Evolutionary conservation across 1,139 yeast species (phyloP), one percentile per base, ranked within the genome.

Genomic region (Arxiozyma heterogenica): DNA sequence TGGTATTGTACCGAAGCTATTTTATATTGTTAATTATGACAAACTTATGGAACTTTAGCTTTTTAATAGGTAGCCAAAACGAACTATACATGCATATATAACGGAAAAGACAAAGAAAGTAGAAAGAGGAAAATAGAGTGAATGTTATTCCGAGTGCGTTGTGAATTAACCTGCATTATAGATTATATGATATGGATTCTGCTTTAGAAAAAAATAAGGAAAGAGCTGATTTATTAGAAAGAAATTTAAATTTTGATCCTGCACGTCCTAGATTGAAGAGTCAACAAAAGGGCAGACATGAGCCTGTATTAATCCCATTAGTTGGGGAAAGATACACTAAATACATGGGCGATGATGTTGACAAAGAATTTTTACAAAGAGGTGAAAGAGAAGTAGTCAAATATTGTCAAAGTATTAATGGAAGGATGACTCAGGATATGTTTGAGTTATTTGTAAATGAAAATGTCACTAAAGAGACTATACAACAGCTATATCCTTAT

Each of bases 351-450:
- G 51, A 56, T 6, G 52, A 54, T 21, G 48, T 65, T 22, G 57
- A 63, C 49, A 38, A 50, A 21, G 61, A 59, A 4, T 53, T 63
- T 42, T 49, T 65, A 41, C 58, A 59, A 45, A 52, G 59, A 38
- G 70, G 70, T 30, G 61, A 62, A 44, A 50, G 54, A 44, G 66
- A 64, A 49, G 47, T 65, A 23, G 38, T 57, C 1, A 60, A 58
- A 47, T 61, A 57, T 49, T 61, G 59, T 46, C 61, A 59, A 27
- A 57, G 63, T 3, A 55, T 63, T 11, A 62, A 61, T 44, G 67
- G 69, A 15, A 65, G 61, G 51, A 54, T 67, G 46, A 58, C 65
- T 1, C 67, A 66, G 43, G 62, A 59, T 17, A 55, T 61, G 17
- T 68, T 63, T 52, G 65, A 61, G 23, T 50, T 66, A 38, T 55